These are phyloP conservation scores for Coniochaeta sp. DNA, from an alignment of 2,329 filamentous ascomycete genomes.

Conservation along the genomic window DNA sequence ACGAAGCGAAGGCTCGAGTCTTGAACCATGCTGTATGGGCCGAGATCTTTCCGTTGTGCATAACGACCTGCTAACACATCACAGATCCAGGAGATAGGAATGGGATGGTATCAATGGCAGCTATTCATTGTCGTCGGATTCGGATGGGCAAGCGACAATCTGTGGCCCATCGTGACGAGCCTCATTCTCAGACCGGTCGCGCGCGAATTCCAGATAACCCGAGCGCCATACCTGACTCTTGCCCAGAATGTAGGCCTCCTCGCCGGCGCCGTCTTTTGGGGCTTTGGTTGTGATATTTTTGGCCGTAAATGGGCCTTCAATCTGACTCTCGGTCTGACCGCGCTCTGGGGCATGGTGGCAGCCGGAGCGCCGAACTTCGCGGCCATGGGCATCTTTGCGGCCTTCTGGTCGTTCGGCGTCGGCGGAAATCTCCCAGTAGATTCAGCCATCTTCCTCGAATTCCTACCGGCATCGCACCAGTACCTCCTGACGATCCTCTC, in stretches of 20 bases:
- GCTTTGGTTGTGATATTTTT: conserved; percentile 72
- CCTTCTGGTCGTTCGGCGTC: conserved; percentile 68
- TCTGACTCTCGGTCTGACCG: conserved; percentile 66
- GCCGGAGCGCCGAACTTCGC: conserved; percentile 64
- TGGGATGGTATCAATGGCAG: conserved; percentile 71
- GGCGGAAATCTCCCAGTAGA: conserved; percentile 61
- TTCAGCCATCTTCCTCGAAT: conserved; percentile 57
- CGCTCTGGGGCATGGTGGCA: conserved; percentile 62
- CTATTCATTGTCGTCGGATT: conserved; percentile 61
- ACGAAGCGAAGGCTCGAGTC: conserved; percentile 67
- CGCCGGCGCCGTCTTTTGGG: conserved; percentile 69
- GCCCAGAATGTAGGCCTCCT: conserved; percentile 71
- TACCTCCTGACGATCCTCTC: conserved; percentile 53
- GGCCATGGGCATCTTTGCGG: conserved; percentile 59
- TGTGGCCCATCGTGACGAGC: conserved; percentile 55
- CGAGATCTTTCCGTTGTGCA: conserved; percentile 12
- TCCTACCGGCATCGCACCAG: conserved; percentile 51
- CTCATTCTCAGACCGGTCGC: conserved; percentile 53
- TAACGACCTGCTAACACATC: neutral
- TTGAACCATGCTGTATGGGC: conserved; percentile 58
- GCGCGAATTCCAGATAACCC: conserved; percentile 45
- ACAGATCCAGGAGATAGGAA: conserved; percentile 57
- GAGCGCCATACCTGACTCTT: conserved; percentile 45
- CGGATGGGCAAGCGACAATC: conserved; percentile 63
- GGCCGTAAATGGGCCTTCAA: conserved; percentile 73